Evolutionary conservation across 306 rosid species (phyloP).

Genomic region (Malus fusca): DNA sequence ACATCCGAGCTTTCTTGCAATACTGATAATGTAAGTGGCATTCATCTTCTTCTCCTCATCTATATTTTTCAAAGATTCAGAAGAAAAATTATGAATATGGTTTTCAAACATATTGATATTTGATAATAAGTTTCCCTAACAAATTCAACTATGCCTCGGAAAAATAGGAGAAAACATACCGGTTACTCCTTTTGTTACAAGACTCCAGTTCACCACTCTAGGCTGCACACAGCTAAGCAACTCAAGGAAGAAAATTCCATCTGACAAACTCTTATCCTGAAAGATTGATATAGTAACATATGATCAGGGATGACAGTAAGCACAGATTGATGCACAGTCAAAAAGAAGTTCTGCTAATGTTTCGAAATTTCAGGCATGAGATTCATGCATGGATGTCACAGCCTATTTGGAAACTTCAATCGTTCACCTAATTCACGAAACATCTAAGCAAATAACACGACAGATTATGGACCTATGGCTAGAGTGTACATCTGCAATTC

Average conservation of each 20-base stretch:
- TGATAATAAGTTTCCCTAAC: not conserved
- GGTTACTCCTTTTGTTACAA: constrained; percentile 76
- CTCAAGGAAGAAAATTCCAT: constrained; percentile 90
- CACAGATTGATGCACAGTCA: not conserved
- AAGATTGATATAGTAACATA: not conserved
- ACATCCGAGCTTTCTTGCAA: constrained; percentile 97
- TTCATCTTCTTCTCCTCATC: constrained; percentile 95
- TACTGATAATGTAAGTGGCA: constrained; percentile 89
- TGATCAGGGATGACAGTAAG: not conserved
- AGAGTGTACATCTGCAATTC: not conserved
- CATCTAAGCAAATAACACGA: not conserved
- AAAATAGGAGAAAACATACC: constrained; percentile 41
- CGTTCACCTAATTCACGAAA: not conserved
- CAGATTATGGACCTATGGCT: not conserved
- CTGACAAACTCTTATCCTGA: constrained; percentile 81
- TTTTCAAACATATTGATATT: not conserved
- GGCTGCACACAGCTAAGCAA: constrained; percentile 88
- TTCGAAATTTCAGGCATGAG: not conserved
- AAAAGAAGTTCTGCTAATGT: too few species aligned
- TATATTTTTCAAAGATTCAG: constrained; percentile 21
- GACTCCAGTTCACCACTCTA: constrained; percentile 89
- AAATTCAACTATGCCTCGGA: not conserved
- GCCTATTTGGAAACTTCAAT: not conserved
- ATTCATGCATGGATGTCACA: not conserved
- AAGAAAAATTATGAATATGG: not conserved